These are phyloP conservation scores for Scenedesmus sp. DNA, from an alignment of 163 green algal genomes.

Conservation along the genomic window DNA sequence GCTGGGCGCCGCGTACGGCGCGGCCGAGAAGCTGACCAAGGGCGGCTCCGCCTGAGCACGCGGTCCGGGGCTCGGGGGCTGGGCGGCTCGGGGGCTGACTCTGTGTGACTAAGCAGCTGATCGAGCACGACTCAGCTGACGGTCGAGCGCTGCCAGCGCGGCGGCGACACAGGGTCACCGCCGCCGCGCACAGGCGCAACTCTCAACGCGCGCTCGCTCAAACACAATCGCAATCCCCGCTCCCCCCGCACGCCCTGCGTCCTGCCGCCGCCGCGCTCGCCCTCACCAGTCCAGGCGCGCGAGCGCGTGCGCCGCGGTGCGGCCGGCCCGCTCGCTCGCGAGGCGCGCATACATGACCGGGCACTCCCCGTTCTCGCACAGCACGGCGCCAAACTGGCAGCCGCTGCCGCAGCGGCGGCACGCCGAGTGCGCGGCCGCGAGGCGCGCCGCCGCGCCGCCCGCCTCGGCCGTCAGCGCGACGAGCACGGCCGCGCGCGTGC, in stretches of 20 bases:
- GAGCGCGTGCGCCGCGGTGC: slow-evolving; percentile 24
- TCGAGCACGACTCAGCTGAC: no score
- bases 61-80: no score
- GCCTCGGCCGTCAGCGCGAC: slow-evolving; percentile 21
- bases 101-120: no score
- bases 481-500: slow-evolving; percentile 38
- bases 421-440: slow-evolving; percentile 4
- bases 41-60: neutral
- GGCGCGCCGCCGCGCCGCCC: slow-evolving; percentile 13
- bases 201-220: no score
- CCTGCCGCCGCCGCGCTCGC: neutral
- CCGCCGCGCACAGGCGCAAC: no score
- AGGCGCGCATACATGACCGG: slow-evolving; percentile 64
- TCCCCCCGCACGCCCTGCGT: no score
- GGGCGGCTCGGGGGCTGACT: no score
- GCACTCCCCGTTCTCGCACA: slow-evolving; percentile 81
- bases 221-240: no score
- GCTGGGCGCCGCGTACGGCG: slow-evolving; percentile 22
- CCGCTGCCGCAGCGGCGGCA: slow-evolving; percentile 74
- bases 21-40: slow-evolving; percentile 22
- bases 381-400: slow-evolving; percentile 49
- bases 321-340: neutral
- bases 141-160: no score
- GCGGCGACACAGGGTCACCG: no score
- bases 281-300: slow-evolving; percentile 34